Conservation (phyloP, 2,329 filamentous ascomycete genomes). For the Claviceps paspali region DNA sequence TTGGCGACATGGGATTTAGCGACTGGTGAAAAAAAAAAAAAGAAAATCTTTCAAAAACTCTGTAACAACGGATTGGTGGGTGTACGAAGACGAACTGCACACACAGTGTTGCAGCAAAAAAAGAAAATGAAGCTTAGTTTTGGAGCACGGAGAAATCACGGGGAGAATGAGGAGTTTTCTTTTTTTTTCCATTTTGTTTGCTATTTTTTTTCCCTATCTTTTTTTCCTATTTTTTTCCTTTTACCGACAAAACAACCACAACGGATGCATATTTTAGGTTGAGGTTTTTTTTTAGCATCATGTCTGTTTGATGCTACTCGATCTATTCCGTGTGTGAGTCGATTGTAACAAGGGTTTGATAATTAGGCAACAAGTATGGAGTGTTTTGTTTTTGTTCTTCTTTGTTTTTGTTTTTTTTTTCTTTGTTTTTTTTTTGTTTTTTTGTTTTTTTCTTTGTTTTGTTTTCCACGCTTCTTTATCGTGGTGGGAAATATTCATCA, state of each 20-base stretch:
- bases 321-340: too few species aligned
- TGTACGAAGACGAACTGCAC: neutral
- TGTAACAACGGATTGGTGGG: neutral
- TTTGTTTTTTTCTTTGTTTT: neutral
- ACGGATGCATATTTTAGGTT: neutral
- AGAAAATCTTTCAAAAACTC: neutral
- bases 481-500: too few species aligned
- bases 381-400: neutral
- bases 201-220: too few species aligned
- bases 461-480: too few species aligned
- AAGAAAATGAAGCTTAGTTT: neutral
- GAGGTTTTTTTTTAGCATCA: neutral
- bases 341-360: neutral
- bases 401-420: constrained; percentile 5
- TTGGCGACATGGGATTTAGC: too few species aligned
- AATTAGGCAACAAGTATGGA: neutral
- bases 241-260: too few species aligned
- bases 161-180: neutral
- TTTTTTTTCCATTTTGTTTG: too few species aligned
- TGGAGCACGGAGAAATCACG: neutral
- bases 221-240: too few species aligned
- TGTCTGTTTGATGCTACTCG: too few species aligned
- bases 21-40: too few species aligned
- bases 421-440: neutral
- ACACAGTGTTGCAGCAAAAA: neutral